These are phyloP conservation scores for Poteriospumella lacustris DNA, from an alignment of 108 stramenopile species.

Conservation along the genomic window DNA sequence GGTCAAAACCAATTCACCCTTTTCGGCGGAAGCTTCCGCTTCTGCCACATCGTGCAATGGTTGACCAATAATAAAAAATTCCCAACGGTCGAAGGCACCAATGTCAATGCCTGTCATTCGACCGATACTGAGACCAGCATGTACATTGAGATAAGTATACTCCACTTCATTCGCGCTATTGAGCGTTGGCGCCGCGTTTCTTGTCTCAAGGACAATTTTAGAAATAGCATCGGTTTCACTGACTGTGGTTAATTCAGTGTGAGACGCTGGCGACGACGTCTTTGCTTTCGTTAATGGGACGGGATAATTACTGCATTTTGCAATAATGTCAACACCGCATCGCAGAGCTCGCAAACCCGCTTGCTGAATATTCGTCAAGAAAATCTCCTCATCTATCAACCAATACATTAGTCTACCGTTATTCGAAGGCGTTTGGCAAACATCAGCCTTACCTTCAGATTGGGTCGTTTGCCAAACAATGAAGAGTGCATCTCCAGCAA, in stretches of 20 bases:
- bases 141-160: neutral
- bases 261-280: neutral
- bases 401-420: neutral
- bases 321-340: neutral
- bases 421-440: neutral
- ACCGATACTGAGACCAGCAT: neutral
- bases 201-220: too few species aligned
- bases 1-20: neutral
- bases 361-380: neutral
- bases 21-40: neutral
- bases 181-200: too few species aligned
- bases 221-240: too few species aligned
- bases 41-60: neutral
- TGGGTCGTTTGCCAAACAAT: too few species aligned
- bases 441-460: neutral
- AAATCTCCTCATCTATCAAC: neutral
- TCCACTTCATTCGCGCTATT: neutral
- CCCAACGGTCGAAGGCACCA: neutral
- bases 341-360: neutral
- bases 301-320: neutral
- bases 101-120: neutral
- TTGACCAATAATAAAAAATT: neutral
- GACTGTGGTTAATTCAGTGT: too few species aligned
- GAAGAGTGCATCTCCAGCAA: constrained; percentile 45
- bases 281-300: neutral